Conservation (phyloP, 352 stramenopile genomes). For the Phytopythium delawarense region DNA sequence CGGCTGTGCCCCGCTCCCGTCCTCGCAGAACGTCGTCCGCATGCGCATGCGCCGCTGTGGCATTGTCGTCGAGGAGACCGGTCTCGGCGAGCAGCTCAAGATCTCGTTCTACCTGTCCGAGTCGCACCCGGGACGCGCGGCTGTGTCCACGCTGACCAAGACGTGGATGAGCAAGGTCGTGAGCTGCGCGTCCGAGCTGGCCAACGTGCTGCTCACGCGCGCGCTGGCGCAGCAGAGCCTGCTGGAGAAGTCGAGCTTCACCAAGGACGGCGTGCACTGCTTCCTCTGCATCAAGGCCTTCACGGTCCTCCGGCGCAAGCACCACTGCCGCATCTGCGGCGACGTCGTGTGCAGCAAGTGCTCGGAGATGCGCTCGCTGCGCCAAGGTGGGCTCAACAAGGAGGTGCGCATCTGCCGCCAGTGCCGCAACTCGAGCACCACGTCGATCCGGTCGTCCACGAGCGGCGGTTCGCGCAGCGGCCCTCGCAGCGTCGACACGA, state of each 20-base stretch:
- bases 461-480: constrained; percentile 23
- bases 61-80: constrained; percentile 75
- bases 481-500: constrained; percentile 4
- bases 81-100: constrained; percentile 45
- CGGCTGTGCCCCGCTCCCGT: constrained; percentile 60
- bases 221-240: constrained; percentile 57
- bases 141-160: constrained; percentile 70
- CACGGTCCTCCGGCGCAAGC: constrained; percentile 72
- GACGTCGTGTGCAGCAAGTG: constrained; percentile 85
- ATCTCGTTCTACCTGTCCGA: constrained; percentile 77
- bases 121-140: constrained; percentile 59
- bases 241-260: constrained; percentile 71
- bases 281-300: constrained; percentile 74
- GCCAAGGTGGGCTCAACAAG: constrained; percentile 55
- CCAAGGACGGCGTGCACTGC: constrained; percentile 72
- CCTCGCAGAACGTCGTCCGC: constrained; percentile 77
- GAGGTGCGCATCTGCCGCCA: constrained; percentile 76
- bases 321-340: constrained; percentile 82
- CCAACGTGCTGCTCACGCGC: constrained; percentile 59
- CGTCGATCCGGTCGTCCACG: constrained; percentile 58
- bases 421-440: constrained; percentile 51
- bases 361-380: constrained; percentile 73
- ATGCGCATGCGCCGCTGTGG: constrained; percentile 74
- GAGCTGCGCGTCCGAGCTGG: constrained; percentile 61
- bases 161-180: constrained; percentile 85